A percentile compares a stretch with the other conserved stretches of the same genome.
phyloP scores from a whole-genome alignment of 179 eudicot genomes.

The Spergularia azorica region DNA sequence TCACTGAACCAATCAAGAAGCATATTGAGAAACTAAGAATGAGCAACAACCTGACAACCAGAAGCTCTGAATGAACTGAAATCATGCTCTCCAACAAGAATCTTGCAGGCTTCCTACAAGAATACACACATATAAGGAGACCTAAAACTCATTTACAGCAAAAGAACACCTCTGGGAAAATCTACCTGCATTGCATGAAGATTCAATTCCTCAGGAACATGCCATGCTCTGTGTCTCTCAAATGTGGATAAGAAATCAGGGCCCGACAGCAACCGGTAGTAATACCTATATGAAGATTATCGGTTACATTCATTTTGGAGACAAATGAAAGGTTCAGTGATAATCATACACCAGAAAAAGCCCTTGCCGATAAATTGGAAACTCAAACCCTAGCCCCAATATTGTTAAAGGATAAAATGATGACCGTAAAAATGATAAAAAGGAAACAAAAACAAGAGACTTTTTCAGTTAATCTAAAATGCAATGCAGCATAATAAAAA shows the following conservation, averaged over 20 bases:
- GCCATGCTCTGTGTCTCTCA: constrained; percentile 95
- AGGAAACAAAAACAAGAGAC: no score
- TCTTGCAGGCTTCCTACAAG: constrained; percentile 75
- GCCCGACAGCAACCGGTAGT: constrained; percentile 83
- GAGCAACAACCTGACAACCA: constrained; percentile 76
- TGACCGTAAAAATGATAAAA: no score
- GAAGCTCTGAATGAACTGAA: constrained; percentile 96
- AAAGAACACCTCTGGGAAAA: neutral
- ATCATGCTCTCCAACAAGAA: constrained; percentile 87
- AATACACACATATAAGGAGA: neutral
- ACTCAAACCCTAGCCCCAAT: neutral
- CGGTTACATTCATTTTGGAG: neutral
- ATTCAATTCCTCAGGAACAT: constrained; percentile 79
- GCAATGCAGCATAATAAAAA: neutral
- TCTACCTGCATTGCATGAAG: constrained; percentile 84
- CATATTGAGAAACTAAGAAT: neutral
- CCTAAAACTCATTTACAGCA: constrained; percentile 1
- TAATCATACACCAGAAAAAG: neutral
- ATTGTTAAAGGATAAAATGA: neutral
- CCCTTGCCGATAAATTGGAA: neutral
- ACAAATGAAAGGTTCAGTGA: neutral
- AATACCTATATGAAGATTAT: constrained; percentile 55
- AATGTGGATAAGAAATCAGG: constrained; percentile 67
- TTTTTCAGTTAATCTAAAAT: neutral
- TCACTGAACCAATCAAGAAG: no score